These are phyloP conservation scores for Santalum album DNA, from an alignment of 164 flowering plant species.

Conservation along the genomic window DNA sequence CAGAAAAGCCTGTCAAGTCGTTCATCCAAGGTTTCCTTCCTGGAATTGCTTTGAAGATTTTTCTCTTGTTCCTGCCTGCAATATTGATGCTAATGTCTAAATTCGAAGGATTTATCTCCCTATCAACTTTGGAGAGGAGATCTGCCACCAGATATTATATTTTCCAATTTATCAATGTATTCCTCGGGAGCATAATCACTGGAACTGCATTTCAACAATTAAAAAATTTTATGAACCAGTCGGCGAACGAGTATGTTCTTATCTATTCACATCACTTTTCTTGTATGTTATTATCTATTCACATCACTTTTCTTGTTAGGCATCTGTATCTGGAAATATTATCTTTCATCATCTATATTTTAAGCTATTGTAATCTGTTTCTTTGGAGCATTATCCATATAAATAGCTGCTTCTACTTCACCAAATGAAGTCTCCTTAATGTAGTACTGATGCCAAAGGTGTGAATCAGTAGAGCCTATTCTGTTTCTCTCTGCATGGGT, in stretches of 20 bases:
- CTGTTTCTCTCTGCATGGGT: too few species aligned
- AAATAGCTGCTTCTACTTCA: too few species aligned
- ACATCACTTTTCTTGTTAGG: neutral
- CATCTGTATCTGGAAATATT: neutral
- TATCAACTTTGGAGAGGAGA: conserved; percentile 69
- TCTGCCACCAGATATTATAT: conserved; percentile 68
- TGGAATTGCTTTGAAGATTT: conserved; percentile 79
- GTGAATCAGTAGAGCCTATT: too few species aligned
- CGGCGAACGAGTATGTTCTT: conserved; percentile 70
- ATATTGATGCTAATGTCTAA: conserved; percentile 89
- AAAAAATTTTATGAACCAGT: conserved; percentile 50
- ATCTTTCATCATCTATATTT: too few species aligned
- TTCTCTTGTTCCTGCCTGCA: conserved; percentile 64
- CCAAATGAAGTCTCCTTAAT: too few species aligned
- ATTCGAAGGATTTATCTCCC: conserved; percentile 61
- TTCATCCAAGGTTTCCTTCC: conserved; percentile 87
- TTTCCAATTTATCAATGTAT: conserved; percentile 71
- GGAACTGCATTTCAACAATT: conserved; percentile 89
- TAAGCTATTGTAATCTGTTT: too few species aligned
- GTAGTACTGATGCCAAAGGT: too few species aligned
- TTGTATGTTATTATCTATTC: too few species aligned
- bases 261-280: neutral
- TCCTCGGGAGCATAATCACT: conserved; percentile 78
- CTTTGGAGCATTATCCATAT: too few species aligned
- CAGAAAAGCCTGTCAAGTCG: conserved; percentile 59